A percentile compares a stretch with the other conserved stretches of the same genome.
phyloP scores from a whole-genome alignment of 495 filamentous ascomycete genomes.

The Letharia lupina region DNA sequence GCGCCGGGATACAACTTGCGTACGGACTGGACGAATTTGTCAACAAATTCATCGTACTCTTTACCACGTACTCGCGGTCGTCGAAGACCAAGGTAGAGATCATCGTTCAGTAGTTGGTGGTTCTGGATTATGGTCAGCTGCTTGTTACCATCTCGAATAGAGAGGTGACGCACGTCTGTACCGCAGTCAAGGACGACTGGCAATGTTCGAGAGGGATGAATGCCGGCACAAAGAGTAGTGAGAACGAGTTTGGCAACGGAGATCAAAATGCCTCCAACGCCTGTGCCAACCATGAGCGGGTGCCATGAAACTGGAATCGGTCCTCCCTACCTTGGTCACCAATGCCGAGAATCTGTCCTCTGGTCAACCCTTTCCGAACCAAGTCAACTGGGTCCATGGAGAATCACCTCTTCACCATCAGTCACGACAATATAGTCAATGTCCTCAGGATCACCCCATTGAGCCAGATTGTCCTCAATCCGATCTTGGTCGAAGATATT shows the following conservation, averaged over 20 bases:
- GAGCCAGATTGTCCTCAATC: conserved; percentile 53
- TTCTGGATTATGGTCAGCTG: conserved; percentile 37
- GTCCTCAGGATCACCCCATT: conserved; percentile 62
- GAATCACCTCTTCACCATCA: conserved; percentile 51
- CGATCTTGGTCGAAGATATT: conserved; percentile 44
- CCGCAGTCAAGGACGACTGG: conserved; percentile 85
- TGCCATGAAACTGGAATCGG: not conserved
- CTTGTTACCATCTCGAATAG: not conserved
- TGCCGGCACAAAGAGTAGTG: conserved; percentile 76
- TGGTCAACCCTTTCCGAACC: conserved; percentile 31
- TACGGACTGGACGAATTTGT: conserved; percentile 59
- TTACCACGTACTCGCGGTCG: conserved; percentile 57
- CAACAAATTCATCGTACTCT: conserved; percentile 72
- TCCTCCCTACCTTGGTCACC: conserved; percentile 54
- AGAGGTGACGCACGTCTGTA: conserved; percentile 44
- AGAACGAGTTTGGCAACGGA: conserved; percentile 75
- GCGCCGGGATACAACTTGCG: conserved; percentile 66
- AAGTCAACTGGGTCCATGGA: not conserved
- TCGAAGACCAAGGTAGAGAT: conserved; percentile 70
- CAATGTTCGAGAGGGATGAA: conserved; percentile 70
- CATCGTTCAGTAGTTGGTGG: conserved; percentile 63
- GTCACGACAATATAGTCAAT: conserved; percentile 87
- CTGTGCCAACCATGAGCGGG: conserved; percentile 25
- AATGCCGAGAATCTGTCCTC: conserved; percentile 71
- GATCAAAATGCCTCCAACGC: conserved; percentile 81